These are phyloP conservation scores for Lentinus brumalis DNA, from an alignment of 768 basidiomycete genomes.

Conservation along the genomic window DNA sequence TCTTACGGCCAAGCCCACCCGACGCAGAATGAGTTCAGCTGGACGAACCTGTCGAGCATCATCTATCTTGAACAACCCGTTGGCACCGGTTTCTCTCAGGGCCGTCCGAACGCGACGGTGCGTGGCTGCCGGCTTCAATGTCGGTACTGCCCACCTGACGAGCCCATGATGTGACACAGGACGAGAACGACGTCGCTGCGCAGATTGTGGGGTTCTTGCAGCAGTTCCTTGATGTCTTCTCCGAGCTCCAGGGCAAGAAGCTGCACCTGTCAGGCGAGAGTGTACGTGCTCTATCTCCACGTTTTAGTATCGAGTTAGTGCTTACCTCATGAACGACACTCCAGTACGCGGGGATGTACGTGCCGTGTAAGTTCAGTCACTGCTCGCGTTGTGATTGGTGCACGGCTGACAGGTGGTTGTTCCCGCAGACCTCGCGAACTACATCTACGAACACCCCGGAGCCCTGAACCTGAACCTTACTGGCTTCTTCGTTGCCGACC, in stretches of 20 bases:
- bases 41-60: slow-evolving; percentile 79
- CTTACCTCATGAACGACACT: background rate
- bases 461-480: slow-evolving; percentile 58
- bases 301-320: background rate
- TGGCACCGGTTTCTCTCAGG: slow-evolving; percentile 78
- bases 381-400: background rate
- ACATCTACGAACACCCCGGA: slow-evolving; percentile 61
- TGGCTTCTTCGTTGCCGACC: slow-evolving; percentile 75
- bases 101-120: slow-evolving; percentile 56
- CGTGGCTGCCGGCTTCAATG: background rate
- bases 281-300: slow-evolving; percentile 42
- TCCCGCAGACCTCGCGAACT: slow-evolving; percentile 68
- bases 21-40: slow-evolving; percentile 66
- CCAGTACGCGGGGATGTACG: slow-evolving; percentile 76
- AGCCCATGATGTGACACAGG: slow-evolving; percentile 25
- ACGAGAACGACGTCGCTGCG: slow-evolving; percentile 58
- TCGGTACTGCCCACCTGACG: background rate
- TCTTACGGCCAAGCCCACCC: slow-evolving; percentile 62
- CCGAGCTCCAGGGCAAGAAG: slow-evolving; percentile 71
- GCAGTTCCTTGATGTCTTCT: slow-evolving; percentile 77
- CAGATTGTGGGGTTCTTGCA: slow-evolving; percentile 64
- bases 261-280: slow-evolving; percentile 75
- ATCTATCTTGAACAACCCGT: slow-evolving; percentile 81
- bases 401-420: background rate
- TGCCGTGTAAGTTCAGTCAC: slow-evolving; percentile 46